Percentiles rank a stretch among this genome's conserved stretches.
Conservation (phyloP, 1,139 yeast species). For the Taphrina flavorubra region DNA sequence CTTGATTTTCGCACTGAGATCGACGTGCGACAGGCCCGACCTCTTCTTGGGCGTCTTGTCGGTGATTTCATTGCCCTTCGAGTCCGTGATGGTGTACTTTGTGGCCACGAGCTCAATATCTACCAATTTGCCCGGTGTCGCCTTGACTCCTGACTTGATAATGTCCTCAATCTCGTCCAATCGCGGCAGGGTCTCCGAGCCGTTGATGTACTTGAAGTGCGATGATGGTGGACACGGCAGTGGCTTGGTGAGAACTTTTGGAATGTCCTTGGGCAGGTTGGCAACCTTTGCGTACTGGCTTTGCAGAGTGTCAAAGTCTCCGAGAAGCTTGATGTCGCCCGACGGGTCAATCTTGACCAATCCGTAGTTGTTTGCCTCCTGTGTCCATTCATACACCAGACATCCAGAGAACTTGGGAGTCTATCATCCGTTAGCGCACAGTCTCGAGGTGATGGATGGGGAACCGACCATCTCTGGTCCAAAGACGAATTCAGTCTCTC, state of each 20-base stretch:
- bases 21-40: slow-evolving; percentile 6
- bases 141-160: slow-evolving; percentile 11
- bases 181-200: slow-evolving; percentile 15
- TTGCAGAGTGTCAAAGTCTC: slow-evolving; percentile 65
- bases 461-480: slow-evolving; percentile 64
- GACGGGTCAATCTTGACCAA: slow-evolving; percentile 63
- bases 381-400: slow-evolving; percentile 85
- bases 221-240: slow-evolving; percentile 4
- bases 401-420: slow-evolving; percentile 86
- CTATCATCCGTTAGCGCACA: slow-evolving; percentile 4
- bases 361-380: slow-evolving; percentile 88
- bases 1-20: slow-evolving; percentile 11
- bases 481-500: slow-evolving; percentile 74
- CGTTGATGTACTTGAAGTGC: slow-evolving; percentile 10
- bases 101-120: slow-evolving; percentile 12
- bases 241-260: not conserved
- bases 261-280: slow-evolving; percentile 15
- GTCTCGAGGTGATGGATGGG: not conserved
- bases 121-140: slow-evolving; percentile 14
- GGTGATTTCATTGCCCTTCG: slow-evolving; percentile 20
- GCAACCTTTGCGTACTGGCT: slow-evolving; percentile 57
- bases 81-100: slow-evolving; percentile 15
- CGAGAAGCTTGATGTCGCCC: slow-evolving; percentile 62
- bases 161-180: slow-evolving; percentile 16
- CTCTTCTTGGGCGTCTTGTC: slow-evolving; percentile 23